Base-by-base conservation (phyloP, 768 basidiomycete genomes). In the Mrakia blollopis region DNA sequence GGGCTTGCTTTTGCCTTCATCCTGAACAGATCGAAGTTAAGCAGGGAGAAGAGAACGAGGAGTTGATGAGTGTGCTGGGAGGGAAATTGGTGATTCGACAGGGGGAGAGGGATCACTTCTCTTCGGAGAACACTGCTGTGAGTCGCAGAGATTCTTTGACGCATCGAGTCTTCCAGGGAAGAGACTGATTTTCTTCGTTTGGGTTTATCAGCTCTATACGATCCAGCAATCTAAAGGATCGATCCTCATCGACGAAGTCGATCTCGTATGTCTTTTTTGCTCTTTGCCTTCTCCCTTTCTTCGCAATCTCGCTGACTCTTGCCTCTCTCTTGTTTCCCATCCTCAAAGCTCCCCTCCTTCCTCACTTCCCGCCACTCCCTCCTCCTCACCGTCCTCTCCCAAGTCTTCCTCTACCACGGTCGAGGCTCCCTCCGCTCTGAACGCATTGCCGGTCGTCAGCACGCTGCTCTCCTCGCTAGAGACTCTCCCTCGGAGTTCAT, bases 301-400 rank as follows among this genome's bases (percentile, higher is more conserved):
- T 21, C 30, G 37, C 30, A 47, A 30, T 52, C 13, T 10, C 23
- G 5, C 5, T 9, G 9, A 54, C 54, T 61, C 57, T 2, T 21
- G 10, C 1, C 28, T n/a, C 0, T 14, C 39, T 41, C 37, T 10
- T 14, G 44, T 1, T 57, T n/a, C n/a, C n/a, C 7, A 50, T 44
- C 28, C 70, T n/a, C n/a, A n/a, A n/a, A 73, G 72, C 28, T 47
- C 1, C 50, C 74, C 7, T 13, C 28, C 16, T 44, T 50, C 10
- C 63, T 74, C 65, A 68, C 74, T 28, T 74, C 74, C 13, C 74
- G 74, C 21, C 74, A 74, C 65, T 41, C 74, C 3, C 74, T 74
- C 74, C 50, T 74, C 65, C 74, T 74, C 23, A 47, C 47, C 65
- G 63, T 74, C 35, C 62, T 74, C 65, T 63, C 62, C 32, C 74